Evolutionary conservation across 2,329 filamentous ascomycete genomes (phyloP).

Genomic region (Aspergillus sp.): DNA sequence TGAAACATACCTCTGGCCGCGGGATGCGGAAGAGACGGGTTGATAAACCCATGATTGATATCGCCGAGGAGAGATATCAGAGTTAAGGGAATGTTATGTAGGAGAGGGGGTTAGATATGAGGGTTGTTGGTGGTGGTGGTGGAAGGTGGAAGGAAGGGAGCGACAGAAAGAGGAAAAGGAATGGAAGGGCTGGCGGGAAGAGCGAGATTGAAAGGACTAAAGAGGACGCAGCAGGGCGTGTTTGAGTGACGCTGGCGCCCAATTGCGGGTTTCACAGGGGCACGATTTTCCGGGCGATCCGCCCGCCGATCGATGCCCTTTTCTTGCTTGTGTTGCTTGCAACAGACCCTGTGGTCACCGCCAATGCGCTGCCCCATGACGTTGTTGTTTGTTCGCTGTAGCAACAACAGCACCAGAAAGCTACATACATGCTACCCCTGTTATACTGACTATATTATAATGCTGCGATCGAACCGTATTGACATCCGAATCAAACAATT

Average conservation of each 20-base stretch:
- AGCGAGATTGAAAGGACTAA: slow-evolving; percentile 11
- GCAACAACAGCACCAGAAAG: neutral
- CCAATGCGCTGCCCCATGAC: slow-evolving; percentile 8
- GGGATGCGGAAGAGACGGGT: slow-evolving; percentile 51
- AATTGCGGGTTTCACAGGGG: slow-evolving; percentile 19
- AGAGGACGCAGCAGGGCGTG: slow-evolving; percentile 9
- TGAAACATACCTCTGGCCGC: slow-evolving; percentile 48
- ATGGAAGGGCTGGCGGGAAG: slow-evolving; percentile 14
- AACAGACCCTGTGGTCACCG: neutral
- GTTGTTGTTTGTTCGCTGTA: neutral
- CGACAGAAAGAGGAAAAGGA: slow-evolving; percentile 14
- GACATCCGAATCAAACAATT: neutral
- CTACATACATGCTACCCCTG: neutral
- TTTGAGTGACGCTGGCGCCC: slow-evolving; percentile 10
- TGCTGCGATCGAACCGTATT: too few species aligned
- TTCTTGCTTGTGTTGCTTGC: slow-evolving; percentile 7
- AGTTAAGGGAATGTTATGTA: neutral
- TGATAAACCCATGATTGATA: slow-evolving; percentile 40
- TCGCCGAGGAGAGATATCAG: slow-evolving; percentile 20
- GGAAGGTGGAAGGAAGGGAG: slow-evolving; percentile 3
- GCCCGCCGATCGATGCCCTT: slow-evolving; percentile 25
- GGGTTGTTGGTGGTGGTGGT: neutral
- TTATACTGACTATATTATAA: neutral
- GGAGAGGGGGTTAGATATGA: neutral
- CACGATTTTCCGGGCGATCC: slow-evolving; percentile 26